phyloP scores from a whole-genome alignment of 2,329 filamentous ascomycete species.

The Aureobasidium vineae region DNA sequence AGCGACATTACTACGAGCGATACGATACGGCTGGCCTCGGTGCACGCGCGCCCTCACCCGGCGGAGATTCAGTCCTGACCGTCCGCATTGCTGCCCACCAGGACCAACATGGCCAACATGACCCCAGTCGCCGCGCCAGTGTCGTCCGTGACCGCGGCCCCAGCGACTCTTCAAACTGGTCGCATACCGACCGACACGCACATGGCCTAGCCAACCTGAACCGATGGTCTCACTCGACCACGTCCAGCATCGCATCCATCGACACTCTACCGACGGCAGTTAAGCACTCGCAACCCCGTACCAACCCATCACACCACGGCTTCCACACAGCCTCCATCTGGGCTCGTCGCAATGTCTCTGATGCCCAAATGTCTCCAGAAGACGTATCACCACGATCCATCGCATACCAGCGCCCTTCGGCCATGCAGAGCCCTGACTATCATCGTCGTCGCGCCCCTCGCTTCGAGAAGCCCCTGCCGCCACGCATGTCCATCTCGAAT shows the following conservation, averaged over 20 bases:
- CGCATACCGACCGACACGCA: neutral
- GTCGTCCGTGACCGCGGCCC: neutral
- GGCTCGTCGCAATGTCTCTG: slow-evolving; percentile 21
- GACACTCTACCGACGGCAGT: neutral
- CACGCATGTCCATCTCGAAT: slow-evolving; percentile 14
- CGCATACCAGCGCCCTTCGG: neutral
- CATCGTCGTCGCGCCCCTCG: slow-evolving; percentile 18
- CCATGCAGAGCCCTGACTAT: slow-evolving; percentile 17
- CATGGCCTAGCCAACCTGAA: slow-evolving; percentile 54
- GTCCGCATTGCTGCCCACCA: slow-evolving; percentile 19
- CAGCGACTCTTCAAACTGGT: slow-evolving; percentile 4
- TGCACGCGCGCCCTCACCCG: neutral
- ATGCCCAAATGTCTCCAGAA: slow-evolving; percentile 19
- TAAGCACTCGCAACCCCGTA: neutral
- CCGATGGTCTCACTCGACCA: slow-evolving; percentile 59
- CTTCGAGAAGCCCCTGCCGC: slow-evolving; percentile 16
- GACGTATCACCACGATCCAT: slow-evolving; percentile 17
- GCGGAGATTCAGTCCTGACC: slow-evolving; percentile 12
- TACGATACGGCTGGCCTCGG: neutral
- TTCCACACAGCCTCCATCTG: slow-evolving; percentile 17
- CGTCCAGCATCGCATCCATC: slow-evolving; percentile 48
- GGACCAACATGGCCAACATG: slow-evolving; percentile 3
- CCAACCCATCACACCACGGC: slow-evolving; percentile 2
- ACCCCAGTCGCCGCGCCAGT: neutral
- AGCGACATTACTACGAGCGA: neutral